Base-by-base conservation (phyloP, 192 early-diverging fungal genomes). In the Phycomyces nitens region DNA sequence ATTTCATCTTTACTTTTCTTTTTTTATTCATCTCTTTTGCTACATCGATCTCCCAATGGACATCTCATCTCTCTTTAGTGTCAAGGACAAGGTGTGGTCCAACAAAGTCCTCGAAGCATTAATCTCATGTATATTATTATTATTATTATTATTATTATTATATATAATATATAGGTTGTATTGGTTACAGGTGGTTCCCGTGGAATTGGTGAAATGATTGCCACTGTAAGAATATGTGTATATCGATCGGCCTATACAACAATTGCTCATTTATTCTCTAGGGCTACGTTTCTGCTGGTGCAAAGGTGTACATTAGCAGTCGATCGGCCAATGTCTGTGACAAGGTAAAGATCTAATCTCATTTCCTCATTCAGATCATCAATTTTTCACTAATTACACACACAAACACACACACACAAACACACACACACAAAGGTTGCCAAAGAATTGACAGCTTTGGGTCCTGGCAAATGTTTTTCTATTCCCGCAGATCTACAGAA, bases 241-340 rank as follows among this genome's bases (percentile, higher is more conserved):
- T 55, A 2, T 44, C n/a, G n/a, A n/a, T n/a, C n/a, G n/a, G n/a
- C n/a, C 4, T 41, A 7, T 15, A 27, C 3, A 50, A 27, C 29
- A 54, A 2, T 38, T 23, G 42, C 43, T 50, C 53, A 21, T 50
- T 7, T 20, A 20, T 22, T 60, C 0, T 56, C 16, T 61, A 83
- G 58, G 90, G 88, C 9, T 89, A 95, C 61, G 86, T 95, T 42
- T 85, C 83, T 65, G 91, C 91, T 77, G 95, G 95, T 4, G 93
- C 92, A 56, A 90, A 80, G 66, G 96, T 98, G 15, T 98, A 98
- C 71, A 95, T 98, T 64, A 86, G 89, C 21, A 89, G 89, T 24
- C 89, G 96, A 62, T 91, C 88, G 56, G 77, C 74, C 5, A 56
- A 71, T 3, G 84, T 82, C 2, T 82, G 84, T 52, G 81, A 85